Conservation (phyloP, 1,284 basidiomycete species). For the Trichosporon coremiiforme region DNA sequence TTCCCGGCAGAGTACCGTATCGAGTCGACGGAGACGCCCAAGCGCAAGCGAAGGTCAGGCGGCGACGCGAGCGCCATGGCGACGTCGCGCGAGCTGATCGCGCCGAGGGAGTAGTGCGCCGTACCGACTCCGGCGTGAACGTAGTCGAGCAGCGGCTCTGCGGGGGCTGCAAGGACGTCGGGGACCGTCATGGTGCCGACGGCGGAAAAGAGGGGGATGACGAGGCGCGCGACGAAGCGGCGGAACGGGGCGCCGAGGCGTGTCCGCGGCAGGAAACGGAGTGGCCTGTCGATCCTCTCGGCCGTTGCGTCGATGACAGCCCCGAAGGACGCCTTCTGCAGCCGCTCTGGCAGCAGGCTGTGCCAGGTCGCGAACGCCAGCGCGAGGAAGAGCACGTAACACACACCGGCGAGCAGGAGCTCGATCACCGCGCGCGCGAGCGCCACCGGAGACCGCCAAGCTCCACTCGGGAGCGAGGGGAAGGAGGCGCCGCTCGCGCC, state of each 20-base stretch:
- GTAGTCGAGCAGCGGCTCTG: constrained; percentile 44
- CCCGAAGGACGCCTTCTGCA: constrained; percentile 41
- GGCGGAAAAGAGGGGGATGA: constrained; percentile 70
- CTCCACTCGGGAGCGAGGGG: constrained; percentile 47
- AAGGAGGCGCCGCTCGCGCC: constrained; percentile 65
- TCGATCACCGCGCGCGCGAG: constrained; percentile 51
- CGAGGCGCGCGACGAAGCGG: constrained; percentile 62
- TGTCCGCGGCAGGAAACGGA: constrained; percentile 25
- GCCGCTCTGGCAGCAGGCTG: constrained; percentile 33
- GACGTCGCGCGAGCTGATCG: constrained; percentile 37
- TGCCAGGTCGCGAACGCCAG: constrained; percentile 61
- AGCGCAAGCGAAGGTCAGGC: constrained; percentile 30
- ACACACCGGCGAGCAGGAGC: constrained; percentile 58
- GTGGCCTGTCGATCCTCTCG: constrained; percentile 28
- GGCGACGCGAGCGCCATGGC: constrained; percentile 36
- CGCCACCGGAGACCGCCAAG: constrained; percentile 43
- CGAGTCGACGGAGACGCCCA: constrained; percentile 35
- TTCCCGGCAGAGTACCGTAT: constrained; percentile 34
- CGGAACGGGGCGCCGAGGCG: constrained; percentile 57
- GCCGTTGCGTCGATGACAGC: constrained; percentile 37
- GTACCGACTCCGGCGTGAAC: constrained; percentile 50
- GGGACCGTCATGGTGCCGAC: constrained; percentile 63
- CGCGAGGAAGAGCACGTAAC: constrained; percentile 63
- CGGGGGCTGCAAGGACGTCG: constrained; percentile 43
- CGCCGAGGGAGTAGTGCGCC: constrained; percentile 44